A percentile compares a stretch with the other conserved stretches of the same genome.
phyloP scores from a whole-genome alignment of 2,329 filamentous ascomycete genomes.

The Thelonectria olida region DNA sequence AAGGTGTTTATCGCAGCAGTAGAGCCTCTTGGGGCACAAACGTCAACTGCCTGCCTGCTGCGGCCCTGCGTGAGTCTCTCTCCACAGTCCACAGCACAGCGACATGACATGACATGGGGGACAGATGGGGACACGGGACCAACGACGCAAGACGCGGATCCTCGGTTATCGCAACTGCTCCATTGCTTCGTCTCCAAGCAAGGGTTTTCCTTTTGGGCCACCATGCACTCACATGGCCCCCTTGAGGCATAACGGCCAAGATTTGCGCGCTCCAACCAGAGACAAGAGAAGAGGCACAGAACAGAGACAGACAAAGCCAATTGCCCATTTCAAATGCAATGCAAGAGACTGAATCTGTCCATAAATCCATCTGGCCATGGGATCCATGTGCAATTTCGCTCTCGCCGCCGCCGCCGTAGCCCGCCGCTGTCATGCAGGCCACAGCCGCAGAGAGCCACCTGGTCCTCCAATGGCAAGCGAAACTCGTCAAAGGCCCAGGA shows the following conservation, averaged over 20 bases:
- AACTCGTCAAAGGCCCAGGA: background rate
- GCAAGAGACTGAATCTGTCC: background rate
- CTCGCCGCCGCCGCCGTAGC: constrained; percentile 5
- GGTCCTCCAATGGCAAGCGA: constrained; percentile 7
- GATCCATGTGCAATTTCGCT: constrained; percentile 31
- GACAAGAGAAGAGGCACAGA: background rate
- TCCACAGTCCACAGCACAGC: background rate
- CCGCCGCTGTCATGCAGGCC: constrained; percentile 28
- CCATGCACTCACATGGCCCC: background rate
- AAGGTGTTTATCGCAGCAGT: background rate
- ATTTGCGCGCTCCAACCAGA: background rate
- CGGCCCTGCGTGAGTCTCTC: too few relatives aligned
- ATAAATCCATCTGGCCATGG: constrained; percentile 8
- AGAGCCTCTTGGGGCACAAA: constrained; percentile 27
- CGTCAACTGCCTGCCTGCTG: constrained; percentile 10
- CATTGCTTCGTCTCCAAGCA: background rate
- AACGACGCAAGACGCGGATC: constrained; percentile 16
- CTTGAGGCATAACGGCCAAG: background rate
- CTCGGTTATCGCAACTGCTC: constrained; percentile 35
- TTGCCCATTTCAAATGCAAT: background rate
- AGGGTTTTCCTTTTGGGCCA: background rate
- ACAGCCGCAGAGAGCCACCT: constrained; percentile 24
- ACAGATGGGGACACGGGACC: too few relatives aligned
- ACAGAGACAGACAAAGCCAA: background rate
- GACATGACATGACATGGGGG: background rate